A percentile compares a stretch with the other conserved stretches of the same genome.
Evolutionary conservation across 1,284 basidiomycete genomes (phyloP).

Genomic region (Flammula alnicola): DNA sequence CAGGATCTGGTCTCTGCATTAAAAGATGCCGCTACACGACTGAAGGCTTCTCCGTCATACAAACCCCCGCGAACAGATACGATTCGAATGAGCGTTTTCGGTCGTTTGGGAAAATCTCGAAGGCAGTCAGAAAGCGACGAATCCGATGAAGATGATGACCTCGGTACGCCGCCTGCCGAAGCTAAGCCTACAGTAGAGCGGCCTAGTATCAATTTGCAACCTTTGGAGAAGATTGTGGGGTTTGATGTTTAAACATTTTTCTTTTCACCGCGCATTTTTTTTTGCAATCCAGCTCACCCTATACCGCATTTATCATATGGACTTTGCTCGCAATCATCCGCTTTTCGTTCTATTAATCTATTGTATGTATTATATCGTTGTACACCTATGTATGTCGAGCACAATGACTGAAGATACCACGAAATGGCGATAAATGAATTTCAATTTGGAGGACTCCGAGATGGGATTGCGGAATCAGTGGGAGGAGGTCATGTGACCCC

Average conservation of each 20-base stretch:
- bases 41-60: slow-evolving; percentile 55
- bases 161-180: slow-evolving; percentile 44
- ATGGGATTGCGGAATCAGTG: background rate
- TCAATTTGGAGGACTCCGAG: background rate
- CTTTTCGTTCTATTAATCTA: slow-evolving; percentile 7
- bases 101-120: slow-evolving; percentile 49
- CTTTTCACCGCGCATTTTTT: background rate
- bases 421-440: too few species aligned
- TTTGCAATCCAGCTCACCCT: background rate
- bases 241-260: slow-evolving; percentile 42
- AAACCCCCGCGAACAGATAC: slow-evolving; percentile 51
- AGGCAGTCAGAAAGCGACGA: slow-evolving; percentile 62
- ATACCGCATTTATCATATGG: background rate
- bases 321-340: background rate
- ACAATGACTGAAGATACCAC: too few species aligned
- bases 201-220: slow-evolving; percentile 61
- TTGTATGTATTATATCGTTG: slow-evolving; percentile 7
- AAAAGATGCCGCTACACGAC: slow-evolving; percentile 49
- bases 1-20: slow-evolving; percentile 58
- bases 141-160: slow-evolving; percentile 59
- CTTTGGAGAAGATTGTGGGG: slow-evolving; percentile 64
- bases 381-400: background rate
- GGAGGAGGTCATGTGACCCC: slow-evolving; percentile 5
- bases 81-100: slow-evolving; percentile 63
- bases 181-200: slow-evolving; percentile 43